These are phyloP conservation scores for Aspergillus latus DNA, from an alignment of 2,329 filamentous ascomycete species.

Conservation along the genomic window DNA sequence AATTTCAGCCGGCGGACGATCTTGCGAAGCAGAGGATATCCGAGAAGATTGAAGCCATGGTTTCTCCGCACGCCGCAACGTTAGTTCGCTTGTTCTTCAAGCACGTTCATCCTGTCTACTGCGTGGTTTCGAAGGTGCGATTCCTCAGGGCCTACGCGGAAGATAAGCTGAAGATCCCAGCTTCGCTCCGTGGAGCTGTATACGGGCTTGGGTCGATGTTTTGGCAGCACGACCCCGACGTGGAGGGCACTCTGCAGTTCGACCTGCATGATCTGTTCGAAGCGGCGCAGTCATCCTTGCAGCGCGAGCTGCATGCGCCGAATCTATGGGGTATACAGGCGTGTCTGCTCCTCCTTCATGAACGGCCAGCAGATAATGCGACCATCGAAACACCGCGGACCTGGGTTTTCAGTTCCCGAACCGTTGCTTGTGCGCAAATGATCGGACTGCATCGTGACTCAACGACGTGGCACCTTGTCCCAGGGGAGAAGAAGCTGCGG, in stretches of 20 bases:
- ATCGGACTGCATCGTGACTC: conserved; percentile 50
- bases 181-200: conserved; percentile 48
- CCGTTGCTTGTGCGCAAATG: conserved; percentile 48
- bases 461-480: conserved; percentile 43
- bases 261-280: conserved; percentile 47
- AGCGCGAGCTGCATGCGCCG: conserved; percentile 50
- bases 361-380: conserved; percentile 47
- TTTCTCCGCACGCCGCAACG: conserved; percentile 42
- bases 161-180: conserved; percentile 43
- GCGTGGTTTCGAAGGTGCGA: conserved; percentile 47
- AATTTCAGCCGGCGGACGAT: conserved; percentile 48
- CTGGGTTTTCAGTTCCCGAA: conserved; percentile 48
- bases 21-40: conserved; percentile 41
- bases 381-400: conserved; percentile 50
- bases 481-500: conserved; percentile 42
- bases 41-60: conserved; percentile 45
- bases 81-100: conserved; percentile 50
- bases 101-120: conserved; percentile 48
- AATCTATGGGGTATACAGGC: conserved; percentile 51
- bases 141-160: conserved; percentile 43
- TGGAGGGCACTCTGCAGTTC: conserved; percentile 31
- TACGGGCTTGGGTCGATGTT: conserved; percentile 49
- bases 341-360: conserved; percentile 48
- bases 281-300: conserved; percentile 45
- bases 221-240: conserved; percentile 39